Base-by-base conservation (phyloP, 192 early-diverging fungal genomes). In the Umbelopsis vinacea region DNA sequence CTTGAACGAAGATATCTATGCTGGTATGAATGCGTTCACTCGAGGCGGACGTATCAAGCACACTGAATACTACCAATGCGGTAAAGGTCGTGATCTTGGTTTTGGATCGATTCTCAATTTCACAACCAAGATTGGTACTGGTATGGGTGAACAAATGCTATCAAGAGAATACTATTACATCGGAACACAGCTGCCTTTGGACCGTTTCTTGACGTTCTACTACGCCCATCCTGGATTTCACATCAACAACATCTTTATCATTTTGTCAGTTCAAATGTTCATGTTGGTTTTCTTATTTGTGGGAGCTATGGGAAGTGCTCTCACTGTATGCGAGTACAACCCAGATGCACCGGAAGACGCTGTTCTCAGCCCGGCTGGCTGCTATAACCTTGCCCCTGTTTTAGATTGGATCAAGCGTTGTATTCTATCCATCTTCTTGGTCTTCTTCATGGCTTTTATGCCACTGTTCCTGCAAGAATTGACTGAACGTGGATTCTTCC, bases 111-210 rank as follows among this genome's bases (percentile, higher is more conserved):
- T 93, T 68, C 90, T 96, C 75, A 92, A 92, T 78, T 96, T 94
- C 72, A 92, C 92, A 71, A 92, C 94, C 60, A 96, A 96, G 81
- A 94, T 95, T 55, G 92, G 93, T 54, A 92, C 92, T 9, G 94
- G 94, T 70, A 96, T 96, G 94, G 92, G 92, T 52, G 94, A 96
- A 80, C 94, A 96, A 81, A 93, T 95, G 89, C 76, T 95, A 48
- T 95, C 94, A n/a, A 88, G 94, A 72, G 94, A 96, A 76, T 93
- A 96, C 80, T 94, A 96, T 80, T 93, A 93, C 76, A 83, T 96
- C 57, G 94, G 94, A 43, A 90, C 92, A 23, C 92, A 92, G 69
- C 80, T 96, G 46, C 92, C 93, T 6, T 75, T 95, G 45, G 94
- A 96, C 73, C 87, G 93, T 4, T 92, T 93, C 83, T 78, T 95